Base-by-base conservation (phyloP, 805 yeast genomes). In the Candida vaughaniae region DNA sequence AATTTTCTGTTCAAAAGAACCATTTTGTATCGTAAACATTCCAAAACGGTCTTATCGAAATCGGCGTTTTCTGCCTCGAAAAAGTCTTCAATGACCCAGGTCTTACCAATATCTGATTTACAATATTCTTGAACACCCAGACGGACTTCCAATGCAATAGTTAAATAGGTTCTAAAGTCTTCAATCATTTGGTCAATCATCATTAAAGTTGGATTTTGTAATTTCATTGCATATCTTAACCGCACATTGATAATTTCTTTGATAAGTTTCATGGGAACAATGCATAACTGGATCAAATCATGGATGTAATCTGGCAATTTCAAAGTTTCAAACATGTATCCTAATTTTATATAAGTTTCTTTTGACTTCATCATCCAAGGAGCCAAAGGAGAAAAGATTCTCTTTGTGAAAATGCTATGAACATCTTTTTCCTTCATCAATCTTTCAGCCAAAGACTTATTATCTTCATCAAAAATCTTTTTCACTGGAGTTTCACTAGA, bases 161-260 rank as follows among this genome's bases (percentile, higher is more conserved):
- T 73, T 39, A 91, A 76, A 55, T 87, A 88, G 2, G 81, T 73
- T 47, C 81, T 81, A 55, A 91, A 84, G 56, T 88, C 95, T 31
- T 79, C 89, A 43, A 91, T 76, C 75, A 88, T 83, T 61, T 91
- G 96, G 59, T 93, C 99, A 48, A 93, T 86, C 82, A 88, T 86
- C 89, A 88, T 85, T 80, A 90, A 78, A 0, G 97, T 89, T 1
- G 96, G 96, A 50, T 83, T 85, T 35, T 75, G 78, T 32, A 91
- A 62, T 52, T 83, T 84, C 56, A 76, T 71, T 2, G 97, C 95
- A 55, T 86, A 89, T 1, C 73, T 66, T 30, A 91, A 66, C 47
- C 97, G 73, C 28, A 85, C 75, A 23, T 74, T 73, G 29, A 90
- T 82, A 35, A 87, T 75, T 50, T 87, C 96, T 51, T 82, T 83